phyloP scores from a whole-genome alignment of 1,284 basidiomycete species.

The Psilocybe mexicana region DNA sequence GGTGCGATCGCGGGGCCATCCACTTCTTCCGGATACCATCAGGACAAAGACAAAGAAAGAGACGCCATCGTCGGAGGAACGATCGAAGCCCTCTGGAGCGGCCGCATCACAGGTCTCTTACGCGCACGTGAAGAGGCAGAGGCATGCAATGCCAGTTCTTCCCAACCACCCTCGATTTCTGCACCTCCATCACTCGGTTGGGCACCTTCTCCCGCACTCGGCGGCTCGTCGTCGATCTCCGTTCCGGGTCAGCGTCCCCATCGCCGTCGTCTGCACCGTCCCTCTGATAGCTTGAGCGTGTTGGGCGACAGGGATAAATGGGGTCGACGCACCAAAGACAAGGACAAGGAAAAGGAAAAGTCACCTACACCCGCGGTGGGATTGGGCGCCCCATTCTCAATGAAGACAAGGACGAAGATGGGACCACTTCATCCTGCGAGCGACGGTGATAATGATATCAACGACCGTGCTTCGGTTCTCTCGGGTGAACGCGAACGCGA shows the following conservation, averaged over 20 bases:
- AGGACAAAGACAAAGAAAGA: slow-evolving; percentile 25
- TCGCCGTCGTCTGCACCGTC: background rate
- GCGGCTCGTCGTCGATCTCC: background rate
- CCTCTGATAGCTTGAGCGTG: background rate
- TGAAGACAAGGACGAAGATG: too few species aligned
- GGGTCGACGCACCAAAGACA: background rate
- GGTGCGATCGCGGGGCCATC: background rate
- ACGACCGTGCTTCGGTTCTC: background rate
- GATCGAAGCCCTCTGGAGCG: background rate
- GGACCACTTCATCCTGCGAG: slow-evolving; percentile 21
- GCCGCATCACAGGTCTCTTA: slow-evolving; percentile 1
- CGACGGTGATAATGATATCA: slow-evolving; percentile 32
- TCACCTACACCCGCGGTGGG: slow-evolving; percentile 10
- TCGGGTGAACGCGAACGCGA: background rate
- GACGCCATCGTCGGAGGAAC: slow-evolving; percentile 14
- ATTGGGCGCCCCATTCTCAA: too few species aligned
- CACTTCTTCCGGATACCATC: background rate
- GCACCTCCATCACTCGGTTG: background rate
- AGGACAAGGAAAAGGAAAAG: background rate
- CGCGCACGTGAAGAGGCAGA: slow-evolving; percentile 34
- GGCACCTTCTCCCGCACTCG: background rate
- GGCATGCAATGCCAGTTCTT: background rate
- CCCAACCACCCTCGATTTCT: too few species aligned
- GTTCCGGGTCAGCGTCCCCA: background rate
- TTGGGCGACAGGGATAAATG: slow-evolving; percentile 4